Evolutionary conservation across 2,329 filamentous ascomycete species (phyloP).

Genomic region (Blumeriella jaapii): DNA sequence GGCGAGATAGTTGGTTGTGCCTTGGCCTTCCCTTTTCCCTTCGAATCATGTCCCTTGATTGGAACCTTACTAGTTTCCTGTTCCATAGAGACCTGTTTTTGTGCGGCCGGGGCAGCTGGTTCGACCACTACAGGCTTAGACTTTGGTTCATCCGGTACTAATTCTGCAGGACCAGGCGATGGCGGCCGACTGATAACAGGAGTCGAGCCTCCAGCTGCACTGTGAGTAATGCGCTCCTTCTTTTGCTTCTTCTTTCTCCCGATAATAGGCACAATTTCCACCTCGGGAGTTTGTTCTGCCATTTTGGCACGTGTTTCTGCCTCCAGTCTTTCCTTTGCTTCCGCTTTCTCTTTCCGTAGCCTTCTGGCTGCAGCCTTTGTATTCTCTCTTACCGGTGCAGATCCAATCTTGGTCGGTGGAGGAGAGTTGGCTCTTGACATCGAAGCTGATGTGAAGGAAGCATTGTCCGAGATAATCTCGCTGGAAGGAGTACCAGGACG

Average conservation of each 20-base stretch:
- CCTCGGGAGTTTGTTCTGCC: constrained; percentile 31
- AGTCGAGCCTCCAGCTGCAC: constrained; percentile 20
- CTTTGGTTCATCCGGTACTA: constrained; percentile 4
- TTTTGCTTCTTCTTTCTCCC: constrained; percentile 79
- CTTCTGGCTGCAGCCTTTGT: constrained; percentile 75
- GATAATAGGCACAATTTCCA: constrained; percentile 56
- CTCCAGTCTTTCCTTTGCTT: constrained; percentile 49
- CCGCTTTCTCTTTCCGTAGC: constrained; percentile 55
- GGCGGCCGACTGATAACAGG: constrained; percentile 20
- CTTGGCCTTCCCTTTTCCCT: constrained; percentile 20
- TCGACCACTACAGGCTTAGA: constrained; percentile 7
- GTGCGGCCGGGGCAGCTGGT: constrained; percentile 1
- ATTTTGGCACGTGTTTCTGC: constrained; percentile 38
- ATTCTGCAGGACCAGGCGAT: constrained; percentile 16
- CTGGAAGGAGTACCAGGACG: constrained; percentile 63
- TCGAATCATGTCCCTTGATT: constrained; percentile 12
- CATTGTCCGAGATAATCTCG: constrained; percentile 65
- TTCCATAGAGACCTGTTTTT: constrained; percentile 10
- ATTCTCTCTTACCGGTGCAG: constrained; percentile 54
- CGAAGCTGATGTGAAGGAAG: constrained; percentile 62
- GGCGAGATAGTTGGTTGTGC: constrained; percentile 13
- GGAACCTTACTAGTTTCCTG: constrained; percentile 11
- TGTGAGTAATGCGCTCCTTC: constrained; percentile 47
- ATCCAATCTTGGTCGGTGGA: constrained; percentile 53
- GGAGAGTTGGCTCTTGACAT: constrained; percentile 64